Base-by-base conservation (phyloP, 306 rosid genomes). In the Biancaea sappan region DNA sequence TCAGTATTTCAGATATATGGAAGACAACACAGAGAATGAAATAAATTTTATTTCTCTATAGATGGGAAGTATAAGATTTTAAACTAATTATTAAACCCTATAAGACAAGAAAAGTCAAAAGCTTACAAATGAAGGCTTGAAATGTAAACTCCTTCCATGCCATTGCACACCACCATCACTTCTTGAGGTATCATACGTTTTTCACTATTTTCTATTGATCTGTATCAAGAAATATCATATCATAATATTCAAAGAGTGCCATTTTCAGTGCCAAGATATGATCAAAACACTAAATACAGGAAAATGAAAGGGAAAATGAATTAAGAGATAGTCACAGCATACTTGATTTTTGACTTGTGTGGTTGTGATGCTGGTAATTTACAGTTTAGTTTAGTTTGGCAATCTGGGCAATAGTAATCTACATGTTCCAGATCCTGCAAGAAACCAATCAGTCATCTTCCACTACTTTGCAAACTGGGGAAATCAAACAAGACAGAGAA, bases 401-500 rank as follows among this genome's bases (percentile, higher is more conserved):
- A 94, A 58, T 89, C 97, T 34, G 97, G 97, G 83, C 98, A 94
- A 84, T 76, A 87, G 74, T 94, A 94, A 78, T 91, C 87, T 50
- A 8, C 56, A 59, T 85, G 75, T 75, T 87, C 91, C 82, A 89
- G 66, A 78, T 88, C 91, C 97, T 94, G 79, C 76, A 83, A 77
- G 24, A 64, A 53, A 13, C 60, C 69, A 47, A 22, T 64, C 71
- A 76, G 35, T 60, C 29, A 78, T 63, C 72, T 77, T 66, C 31
- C 38, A 34, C 52, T 51, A 41, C 26, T 53, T 68, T 56, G 64
- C 54, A 40, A 81, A 72, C 66, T 15, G 54, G 22, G 80, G 70
- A 67, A 73, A 66, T 46, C 44, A 81, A 44, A 77, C 44, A 69
- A 53, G 72, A 41, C 41, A 63, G 31, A 74, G 41, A 78, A 74